phyloP scores from a whole-genome alignment of 306 rosid species.

The Amphicarpaea edgeworthii region DNA sequence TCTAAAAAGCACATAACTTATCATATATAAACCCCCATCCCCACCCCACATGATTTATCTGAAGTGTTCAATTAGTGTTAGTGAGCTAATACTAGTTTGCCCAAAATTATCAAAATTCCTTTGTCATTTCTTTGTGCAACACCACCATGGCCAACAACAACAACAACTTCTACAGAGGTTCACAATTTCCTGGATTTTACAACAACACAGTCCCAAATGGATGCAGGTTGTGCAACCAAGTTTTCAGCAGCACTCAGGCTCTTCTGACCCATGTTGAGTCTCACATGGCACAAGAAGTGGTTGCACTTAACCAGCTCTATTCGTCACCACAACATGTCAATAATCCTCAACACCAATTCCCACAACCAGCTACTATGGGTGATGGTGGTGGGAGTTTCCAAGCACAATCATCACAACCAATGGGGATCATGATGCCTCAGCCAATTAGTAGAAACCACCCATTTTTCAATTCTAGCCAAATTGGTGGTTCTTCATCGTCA shows the following conservation, averaged over 20 bases:
- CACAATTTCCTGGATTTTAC: neutral
- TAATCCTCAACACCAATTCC: conserved; percentile 11
- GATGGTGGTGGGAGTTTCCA: conserved; percentile 1
- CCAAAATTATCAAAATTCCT: neutral
- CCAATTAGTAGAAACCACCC: conserved; percentile 13
- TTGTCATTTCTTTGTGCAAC: neutral
- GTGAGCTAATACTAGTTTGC: neutral
- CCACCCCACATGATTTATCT: neutral
- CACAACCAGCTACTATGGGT: neutral
- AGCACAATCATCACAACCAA: neutral
- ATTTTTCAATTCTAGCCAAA: neutral
- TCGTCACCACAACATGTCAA: neutral
- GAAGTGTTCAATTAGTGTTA: neutral
- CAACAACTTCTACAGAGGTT: neutral
- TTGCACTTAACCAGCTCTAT: conserved; percentile 42
- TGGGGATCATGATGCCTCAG: neutral
- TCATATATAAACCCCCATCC: conserved; percentile 33
- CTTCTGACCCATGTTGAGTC: conserved; percentile 64
- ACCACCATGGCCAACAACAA: conserved; percentile 43
- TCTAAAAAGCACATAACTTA: no score
- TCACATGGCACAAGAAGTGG: conserved; percentile 58
- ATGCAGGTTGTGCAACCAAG: conserved; percentile 61
- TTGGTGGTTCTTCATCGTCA: neutral
- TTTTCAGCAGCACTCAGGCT: conserved; percentile 53
- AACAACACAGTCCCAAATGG: conserved; percentile 31